Evolutionary conservation across 2,329 filamentous ascomycete species (phyloP), one percentile per base, ranked within the genome.

Genomic region (Colletotrichum lupini): DNA sequence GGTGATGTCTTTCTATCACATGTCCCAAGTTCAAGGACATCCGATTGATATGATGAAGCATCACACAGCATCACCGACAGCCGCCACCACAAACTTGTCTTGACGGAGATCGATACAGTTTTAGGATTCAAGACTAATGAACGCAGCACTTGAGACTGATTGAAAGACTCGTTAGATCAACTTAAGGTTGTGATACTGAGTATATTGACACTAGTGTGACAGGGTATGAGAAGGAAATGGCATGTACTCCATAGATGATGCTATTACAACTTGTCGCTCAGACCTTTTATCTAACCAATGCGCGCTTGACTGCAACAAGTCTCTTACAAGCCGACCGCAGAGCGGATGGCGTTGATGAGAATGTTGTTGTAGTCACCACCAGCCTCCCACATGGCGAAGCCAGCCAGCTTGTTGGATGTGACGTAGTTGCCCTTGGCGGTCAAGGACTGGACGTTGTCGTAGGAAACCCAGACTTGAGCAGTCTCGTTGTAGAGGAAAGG

Each of bases 341-440:
- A 32, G 56, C 71, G 71, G 28, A 73, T 73, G 9, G 71, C 61
- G 16, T 73, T 28, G 49, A 73, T 8, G 11, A 73, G 56, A 2
- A 71, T 73, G 71, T 71, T 73, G 14, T 71, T 61, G 67, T 71
- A 66, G 19, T 73, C 71, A 12, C 71, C 71, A 19, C 71, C 71
- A 19, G 71, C 49, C 67, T 73, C 71, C 35, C 35, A 73, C 60
- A 73, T 37, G 56, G 71, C 60, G 28, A 73, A 73, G 5, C 71
- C 71, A 12, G 71, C 71, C 32, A 73, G 19, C 16, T 65, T 61
- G 32, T 61, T 32, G n/a, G 35, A 30, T 4, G 26, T 61, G 35
- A 73, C 46, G 49, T 71, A 73, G 14, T 66, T 53, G 71, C 71
- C 71, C 71, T 73, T 73, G 19, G 49, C 67, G 3, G 28, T 52